phyloP scores from a whole-genome alignment of 2,329 filamentous ascomycete genomes.

The Alternaria panax region DNA sequence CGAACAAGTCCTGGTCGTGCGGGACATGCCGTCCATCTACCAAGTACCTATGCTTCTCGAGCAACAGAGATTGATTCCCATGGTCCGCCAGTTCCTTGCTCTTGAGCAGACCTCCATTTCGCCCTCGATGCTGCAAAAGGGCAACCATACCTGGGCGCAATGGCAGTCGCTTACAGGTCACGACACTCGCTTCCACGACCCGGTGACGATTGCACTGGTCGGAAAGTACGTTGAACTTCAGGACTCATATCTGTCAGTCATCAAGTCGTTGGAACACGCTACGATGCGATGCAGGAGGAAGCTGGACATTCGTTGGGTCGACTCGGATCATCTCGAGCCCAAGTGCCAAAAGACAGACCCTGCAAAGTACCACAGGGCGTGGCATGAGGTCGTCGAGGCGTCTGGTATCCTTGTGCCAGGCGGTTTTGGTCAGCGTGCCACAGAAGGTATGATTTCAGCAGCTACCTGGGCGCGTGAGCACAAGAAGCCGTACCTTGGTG shows the following conservation, averaged over 20 bases:
- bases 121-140: constrained; percentile 65
- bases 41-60: constrained; percentile 93
- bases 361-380: constrained; percentile 81
- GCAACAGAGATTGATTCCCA: constrained; percentile 75
- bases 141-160: constrained; percentile 74
- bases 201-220: constrained; percentile 83
- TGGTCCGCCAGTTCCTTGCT: constrained; percentile 70
- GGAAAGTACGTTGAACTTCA: constrained; percentile 89
- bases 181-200: constrained; percentile 70
- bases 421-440: constrained; percentile 83
- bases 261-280: constrained; percentile 88
- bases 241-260: constrained; percentile 84
- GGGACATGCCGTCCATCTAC: constrained; percentile 89
- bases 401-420: constrained; percentile 73
- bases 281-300: constrained; percentile 85
- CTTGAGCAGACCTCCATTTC: constrained; percentile 66
- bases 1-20: constrained; percentile 85
- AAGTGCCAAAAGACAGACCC: constrained; percentile 68
- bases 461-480: constrained; percentile 87
- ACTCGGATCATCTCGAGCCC: constrained; percentile 82
- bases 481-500: constrained; percentile 82
- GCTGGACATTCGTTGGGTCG: constrained; percentile 82
- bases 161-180: constrained; percentile 77
- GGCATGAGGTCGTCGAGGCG: constrained; percentile 79
- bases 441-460: constrained; percentile 87